Base-by-base conservation (phyloP, 2,329 filamentous ascomycete genomes). In the Fusarium sp. region DNA sequence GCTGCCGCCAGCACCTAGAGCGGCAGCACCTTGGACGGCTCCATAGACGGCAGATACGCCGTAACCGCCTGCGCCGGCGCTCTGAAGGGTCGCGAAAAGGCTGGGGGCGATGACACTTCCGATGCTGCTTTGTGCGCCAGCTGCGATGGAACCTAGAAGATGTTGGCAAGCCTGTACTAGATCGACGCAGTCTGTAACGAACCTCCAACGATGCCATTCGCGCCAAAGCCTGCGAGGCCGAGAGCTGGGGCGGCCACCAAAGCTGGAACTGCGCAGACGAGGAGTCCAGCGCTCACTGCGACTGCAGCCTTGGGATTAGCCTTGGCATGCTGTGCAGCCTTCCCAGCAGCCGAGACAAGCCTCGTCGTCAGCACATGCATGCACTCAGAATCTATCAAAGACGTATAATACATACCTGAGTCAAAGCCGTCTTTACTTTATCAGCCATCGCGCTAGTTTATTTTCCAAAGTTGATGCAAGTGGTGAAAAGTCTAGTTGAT, bases 11-110 rank as follows among this genome's bases (percentile, higher is more conserved):
- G 49, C 53, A 3, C 14, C 42, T 6, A 62, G 14, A 2, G 22
- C 14, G 2, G 44, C 67, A 1, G 27, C 14, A 11, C 4, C 67
- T 29, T 77, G 75, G 16, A 77, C 61, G 0, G 58, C 70, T 3
- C 70, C 70, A 1, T 77, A 36, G 1, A 80, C 75, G 4, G 55
- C 66, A 0, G 75, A 72, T 4, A 74, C 64, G 1, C 79, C 79
- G 12, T 73, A 77, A 1, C 82, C 82, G 0, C 77, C 80, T 4
- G 70, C 72, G 0, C 64, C 81, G 0, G 80, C 81, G 46, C 80
- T 82, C 71, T 82, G 78, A 0, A 82, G 70, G 3, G 62, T 76
- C 2, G 82, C 78, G 24, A 83, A 82, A 1, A 72, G 0, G 7
- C 77, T 70, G 0, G 66, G 60, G 0, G 74, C 75, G 0, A 20